phyloP scores from a whole-genome alignment of 768 basidiomycete species.

The Hericium coralloides region DNA sequence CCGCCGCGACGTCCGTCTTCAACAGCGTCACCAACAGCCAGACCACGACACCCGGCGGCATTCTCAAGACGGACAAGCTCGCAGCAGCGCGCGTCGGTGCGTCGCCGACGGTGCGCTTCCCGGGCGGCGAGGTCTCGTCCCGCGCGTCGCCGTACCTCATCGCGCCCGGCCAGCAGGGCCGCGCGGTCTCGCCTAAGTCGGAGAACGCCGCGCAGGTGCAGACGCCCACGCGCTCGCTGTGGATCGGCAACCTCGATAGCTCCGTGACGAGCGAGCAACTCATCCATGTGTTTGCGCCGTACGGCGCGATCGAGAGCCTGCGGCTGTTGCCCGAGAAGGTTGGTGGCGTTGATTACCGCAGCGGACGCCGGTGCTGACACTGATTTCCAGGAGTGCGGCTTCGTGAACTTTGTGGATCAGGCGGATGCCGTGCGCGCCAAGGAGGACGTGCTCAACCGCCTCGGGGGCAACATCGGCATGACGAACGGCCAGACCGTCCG shows the following conservation, averaged over 20 bases:
- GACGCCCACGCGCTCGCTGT: constrained; percentile 90
- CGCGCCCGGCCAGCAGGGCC: constrained; percentile 57
- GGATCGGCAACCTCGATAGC: constrained; percentile 97
- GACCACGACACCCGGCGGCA: constrained; percentile 9
- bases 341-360: constrained; percentile 4
- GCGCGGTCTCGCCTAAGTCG: constrained; percentile 77
- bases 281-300: constrained; percentile 90
- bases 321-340: constrained; percentile 97
- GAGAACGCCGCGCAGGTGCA: constrained; percentile 75
- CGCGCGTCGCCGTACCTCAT: constrained; percentile 60
- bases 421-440: constrained; percentile 95
- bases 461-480: constrained; percentile 91
- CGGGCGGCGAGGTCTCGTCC: constrained; percentile 10
- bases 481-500: constrained; percentile 94
- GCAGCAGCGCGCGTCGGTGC: constrained; percentile 1
- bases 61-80: constrained; percentile 28
- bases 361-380: not conserved
- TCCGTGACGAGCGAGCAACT: constrained; percentile 92
- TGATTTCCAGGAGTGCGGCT: constrained; percentile 79
- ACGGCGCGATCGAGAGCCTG: constrained; percentile 95
- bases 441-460: constrained; percentile 92
- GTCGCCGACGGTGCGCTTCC: constrained; percentile 15
- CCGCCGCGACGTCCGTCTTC: constrained; percentile 44
- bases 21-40: constrained; percentile 28
- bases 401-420: constrained; percentile 97